Evolutionary conservation across 805 yeast species (phyloP), one percentile per base, ranked within the genome.

Genomic region (Metschnikowia continentalis): DNA sequence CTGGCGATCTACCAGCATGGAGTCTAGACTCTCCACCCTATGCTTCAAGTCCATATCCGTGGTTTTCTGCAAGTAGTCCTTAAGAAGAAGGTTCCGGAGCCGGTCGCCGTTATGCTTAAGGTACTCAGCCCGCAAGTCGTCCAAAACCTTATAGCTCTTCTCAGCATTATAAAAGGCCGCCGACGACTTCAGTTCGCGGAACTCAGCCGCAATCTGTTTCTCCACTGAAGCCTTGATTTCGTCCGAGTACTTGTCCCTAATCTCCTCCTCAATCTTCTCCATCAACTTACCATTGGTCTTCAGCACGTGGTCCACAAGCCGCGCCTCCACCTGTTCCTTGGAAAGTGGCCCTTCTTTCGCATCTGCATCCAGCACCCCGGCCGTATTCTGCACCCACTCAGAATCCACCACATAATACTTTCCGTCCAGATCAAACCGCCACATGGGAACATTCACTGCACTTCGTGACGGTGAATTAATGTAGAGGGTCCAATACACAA

Each of bases 391-490:
- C 2, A 46, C 52, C 56, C 56, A 53, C n/a, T 44, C 30, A 3
- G 52, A 41, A 15, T 41, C 44, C 35, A 56, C 45, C 33, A 56
- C 51, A 33, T 56, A 56, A 32, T 46, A 56, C 23, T 40, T 37
- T 35, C 39, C 10, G 4, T 17, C 30, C 13, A 23, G 39, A 33
- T 48, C 48, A 22, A 46, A 40, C 13, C 15, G 36, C 55, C 55
- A 54, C 1, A 49, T 17, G 17, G 43, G 52, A 8, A 14, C 42
- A 17, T 47, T 46, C 6, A 8, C 17, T 10, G 13, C 20, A 26
- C 26, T 6, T 26, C 13, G 43, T 5, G 14, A 11, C 47, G 37
- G 13, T 1, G 32, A 32, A 4, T 23, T 33, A 14, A 0, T 15
- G 15, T 20, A 23, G n/a, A 23, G 5, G 26, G 15, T 11, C 46